Evolutionary conservation across 208 protist genomes (phyloP).

Genomic region (Leishmania guyanensis): DNA sequence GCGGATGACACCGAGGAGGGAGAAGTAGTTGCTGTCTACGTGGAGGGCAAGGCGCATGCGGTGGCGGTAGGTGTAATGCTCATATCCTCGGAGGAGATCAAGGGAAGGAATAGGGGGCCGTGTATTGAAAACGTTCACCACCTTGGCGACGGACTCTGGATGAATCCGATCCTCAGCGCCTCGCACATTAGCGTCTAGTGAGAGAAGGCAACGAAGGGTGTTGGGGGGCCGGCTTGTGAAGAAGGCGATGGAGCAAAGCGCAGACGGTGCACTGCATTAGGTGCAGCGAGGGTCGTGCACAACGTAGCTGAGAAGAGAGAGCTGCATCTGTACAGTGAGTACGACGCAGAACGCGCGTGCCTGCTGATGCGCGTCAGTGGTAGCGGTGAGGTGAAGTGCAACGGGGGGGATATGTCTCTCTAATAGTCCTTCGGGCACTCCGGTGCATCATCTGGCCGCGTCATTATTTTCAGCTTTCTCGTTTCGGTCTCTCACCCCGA

Average conservation of each 20-base stretch:
- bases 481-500: background rate
- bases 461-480: background rate
- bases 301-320: background rate
- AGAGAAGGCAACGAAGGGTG: background rate
- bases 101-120: slow-evolving; percentile 88
- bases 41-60: slow-evolving; percentile 97
- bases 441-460: background rate
- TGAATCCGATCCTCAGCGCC: slow-evolving; percentile 86
- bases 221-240: background rate
- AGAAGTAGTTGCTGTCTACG: slow-evolving; percentile 87
- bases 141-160: slow-evolving; percentile 97
- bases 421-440: background rate
- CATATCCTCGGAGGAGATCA: slow-evolving; percentile 94
- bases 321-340: background rate
- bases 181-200: slow-evolving; percentile 75
- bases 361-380: background rate
- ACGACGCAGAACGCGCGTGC: background rate
- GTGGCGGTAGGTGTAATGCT: slow-evolving; percentile 93
- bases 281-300: background rate
- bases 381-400: background rate
- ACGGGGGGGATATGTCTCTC: background rate
- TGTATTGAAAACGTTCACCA: slow-evolving; percentile 97
- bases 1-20: slow-evolving; percentile 54
- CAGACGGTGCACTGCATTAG: background rate
- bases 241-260: background rate